Percentiles rank a stretch among this genome's conserved stretches.
These are phyloP conservation scores for Sarcodon aspratus DNA, from an alignment of 768 basidiomycete genomes.

Conservation along the genomic window DNA sequence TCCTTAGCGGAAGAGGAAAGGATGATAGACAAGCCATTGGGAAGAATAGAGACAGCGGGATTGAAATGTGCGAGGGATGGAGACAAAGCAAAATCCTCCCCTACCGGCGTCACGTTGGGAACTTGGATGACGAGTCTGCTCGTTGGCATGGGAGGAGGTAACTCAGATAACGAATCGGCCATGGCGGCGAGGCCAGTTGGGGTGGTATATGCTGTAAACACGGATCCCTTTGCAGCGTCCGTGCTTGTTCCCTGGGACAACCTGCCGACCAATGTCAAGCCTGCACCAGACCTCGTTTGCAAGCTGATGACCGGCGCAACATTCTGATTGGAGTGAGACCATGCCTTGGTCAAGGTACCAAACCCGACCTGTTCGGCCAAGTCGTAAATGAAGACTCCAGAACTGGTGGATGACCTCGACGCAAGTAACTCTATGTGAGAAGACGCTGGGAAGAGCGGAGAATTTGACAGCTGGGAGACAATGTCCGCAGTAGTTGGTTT, in stretches of 20 bases:
- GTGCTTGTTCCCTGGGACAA: conserved; percentile 71
- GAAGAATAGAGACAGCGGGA: conserved; percentile 46
- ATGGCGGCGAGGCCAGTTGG: conserved; percentile 77
- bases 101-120: conserved; percentile 57
- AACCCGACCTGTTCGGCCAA: conserved; percentile 79
- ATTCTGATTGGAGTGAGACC: conserved; percentile 22
- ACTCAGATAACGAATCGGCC: conserved; percentile 63
- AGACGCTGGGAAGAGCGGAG: conserved; percentile 36
- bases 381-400: conserved; percentile 71
- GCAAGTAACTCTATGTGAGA: conserved; percentile 59
- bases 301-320: conserved; percentile 51
- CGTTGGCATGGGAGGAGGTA: conserved; percentile 49
- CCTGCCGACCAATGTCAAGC: conserved; percentile 66
- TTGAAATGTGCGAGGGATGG: conserved; percentile 68
- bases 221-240: conserved; percentile 44
- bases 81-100: conserved; percentile 56
- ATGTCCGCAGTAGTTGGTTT: conserved; percentile 9
- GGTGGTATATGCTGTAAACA: conserved; percentile 74
- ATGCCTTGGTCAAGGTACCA: conserved; percentile 59
- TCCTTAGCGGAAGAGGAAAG: conserved; percentile 82
- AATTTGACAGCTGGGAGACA: conserved; percentile 5
- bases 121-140: conserved; percentile 78
- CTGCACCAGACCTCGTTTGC: conserved; percentile 81
- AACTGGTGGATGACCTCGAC: conserved; percentile 42
- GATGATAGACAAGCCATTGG: conserved; percentile 57